Conservation (phyloP, 805 yeast genomes). For the Zygosaccharomyces bailii region DNA sequence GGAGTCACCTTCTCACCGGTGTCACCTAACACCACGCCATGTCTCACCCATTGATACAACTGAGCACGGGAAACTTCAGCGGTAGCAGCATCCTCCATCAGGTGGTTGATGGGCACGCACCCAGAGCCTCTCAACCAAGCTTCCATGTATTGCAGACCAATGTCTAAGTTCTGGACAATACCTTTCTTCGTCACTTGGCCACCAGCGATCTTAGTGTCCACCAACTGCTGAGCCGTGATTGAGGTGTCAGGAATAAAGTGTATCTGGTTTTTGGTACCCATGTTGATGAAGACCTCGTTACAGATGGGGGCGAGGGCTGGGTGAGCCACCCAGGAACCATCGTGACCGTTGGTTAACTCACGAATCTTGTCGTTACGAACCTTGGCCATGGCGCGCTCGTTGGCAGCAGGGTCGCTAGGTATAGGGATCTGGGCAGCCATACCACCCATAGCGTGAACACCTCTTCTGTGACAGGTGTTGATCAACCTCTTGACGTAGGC, state of each 20-base stretch:
- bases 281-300: constrained; percentile 65
- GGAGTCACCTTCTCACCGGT: constrained; percentile 57
- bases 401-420: constrained; percentile 62
- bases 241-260: constrained; percentile 43
- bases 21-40: constrained; percentile 57
- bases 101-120: constrained; percentile 78
- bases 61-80: constrained; percentile 85
- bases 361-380: constrained; percentile 73
- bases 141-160: constrained; percentile 78
- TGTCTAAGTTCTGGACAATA: constrained; percentile 65
- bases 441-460: constrained; percentile 86
- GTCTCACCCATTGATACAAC: constrained; percentile 80
- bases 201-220: constrained; percentile 59
- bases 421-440: constrained; percentile 88
- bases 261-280: constrained; percentile 83
- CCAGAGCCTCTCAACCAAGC: constrained; percentile 84
- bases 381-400: constrained; percentile 64
- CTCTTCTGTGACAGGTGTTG: constrained; percentile 70
- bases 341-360: constrained; percentile 77
- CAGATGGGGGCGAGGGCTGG: constrained; percentile 78
- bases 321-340: constrained; percentile 88
- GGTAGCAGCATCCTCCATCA: constrained; percentile 90
- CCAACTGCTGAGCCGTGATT: constrained; percentile 54
- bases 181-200: constrained; percentile 68
- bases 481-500: constrained; percentile 72